Evolutionary conservation across 495 filamentous ascomycete species (phyloP).

Genomic region (Penicillium steckii): DNA sequence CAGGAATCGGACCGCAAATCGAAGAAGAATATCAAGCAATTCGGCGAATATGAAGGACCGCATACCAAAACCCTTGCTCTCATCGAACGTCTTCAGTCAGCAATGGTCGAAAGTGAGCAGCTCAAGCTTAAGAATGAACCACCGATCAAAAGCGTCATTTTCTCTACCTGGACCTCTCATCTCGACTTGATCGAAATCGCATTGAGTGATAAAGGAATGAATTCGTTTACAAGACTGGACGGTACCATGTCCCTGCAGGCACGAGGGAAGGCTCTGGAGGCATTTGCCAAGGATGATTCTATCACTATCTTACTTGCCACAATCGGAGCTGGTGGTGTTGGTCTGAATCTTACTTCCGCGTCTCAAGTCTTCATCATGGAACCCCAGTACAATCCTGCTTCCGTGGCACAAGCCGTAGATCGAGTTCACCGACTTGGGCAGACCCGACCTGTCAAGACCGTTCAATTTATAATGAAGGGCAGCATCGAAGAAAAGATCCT

Average conservation of each 20-base stretch:
- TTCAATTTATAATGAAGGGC: constrained; percentile 80
- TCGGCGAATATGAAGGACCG: constrained; percentile 75
- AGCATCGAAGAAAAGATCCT: constrained; percentile 96
- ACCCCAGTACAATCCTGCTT: constrained; percentile 93
- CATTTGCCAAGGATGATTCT: constrained; percentile 68
- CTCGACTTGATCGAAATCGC: constrained; percentile 91
- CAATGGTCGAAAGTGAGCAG: constrained; percentile 56
- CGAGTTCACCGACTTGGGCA: constrained; percentile 93
- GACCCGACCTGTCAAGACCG: constrained; percentile 74
- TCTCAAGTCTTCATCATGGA: constrained; percentile 95
- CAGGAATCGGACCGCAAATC: constrained; percentile 30
- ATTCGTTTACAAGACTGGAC: constrained; percentile 73
- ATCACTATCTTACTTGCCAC: constrained; percentile 85
- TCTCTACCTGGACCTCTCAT: constrained; percentile 91
- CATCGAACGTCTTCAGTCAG: constrained; percentile 60
- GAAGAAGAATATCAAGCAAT: constrained; percentile 55
- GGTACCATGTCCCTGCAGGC: constrained; percentile 76
- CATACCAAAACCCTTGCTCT: constrained; percentile 89
- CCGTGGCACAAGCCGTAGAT: constrained; percentile 91
- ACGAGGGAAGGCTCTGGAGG: constrained; percentile 68
- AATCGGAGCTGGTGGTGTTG: constrained; percentile 87
- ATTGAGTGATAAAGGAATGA: constrained; percentile 63
- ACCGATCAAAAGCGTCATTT: constrained; percentile 87
- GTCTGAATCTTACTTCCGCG: constrained; percentile 84
- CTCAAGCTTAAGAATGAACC: constrained; percentile 55